Base-by-base conservation (phyloP, 345 rosid genomes). In the Rhodamnia argentea region DNA sequence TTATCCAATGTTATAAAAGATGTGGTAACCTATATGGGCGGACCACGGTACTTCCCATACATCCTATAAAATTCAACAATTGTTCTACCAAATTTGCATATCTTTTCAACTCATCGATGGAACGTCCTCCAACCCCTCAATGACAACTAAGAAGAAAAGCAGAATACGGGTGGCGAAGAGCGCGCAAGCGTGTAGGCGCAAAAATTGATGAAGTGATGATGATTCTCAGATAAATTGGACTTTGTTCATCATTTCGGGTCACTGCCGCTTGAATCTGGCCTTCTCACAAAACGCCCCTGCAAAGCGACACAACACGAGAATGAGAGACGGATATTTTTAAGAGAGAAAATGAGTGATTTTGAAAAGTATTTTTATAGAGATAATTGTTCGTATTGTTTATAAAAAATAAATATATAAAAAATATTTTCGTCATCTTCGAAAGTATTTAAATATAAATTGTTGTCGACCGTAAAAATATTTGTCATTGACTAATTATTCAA, bases 231-330 rank as follows among this genome's bases (percentile, higher is more conserved):
- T 47, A 18, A 70, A 70, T 37, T 70, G 78, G 78, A 18, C 13
- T 9, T 62, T 7, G 47, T 32, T 18, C 78, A 27, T 84, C 70
- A 50, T 84, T 54, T 84, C 44, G 16, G 57, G 20, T 84, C 86
- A 14, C 15, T 57, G 27, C 53, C 22, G 32, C 53, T 58, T 22
- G 76, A 58, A 44, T 84, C 52, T 9, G 57, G 6, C 86, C 82
- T 75, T 27, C 86, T 59, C 74, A 84, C 86, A 27, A 84, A 84
- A 15, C 86, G 78, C 7, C 86, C 86, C 86, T 84, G n/a, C n/a
- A 47, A 60, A 54, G 5, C 24, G 82, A 3, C 32, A n/a, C 3
- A 12, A 16, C 23, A 51, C 27, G 5, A 26, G 20, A 42, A 44
- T 44, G 29, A 42, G 12, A 40, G 27, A 44, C 5, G 1, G 23